Percentiles rank a stretch among this genome's conserved stretches.
These are phyloP conservation scores for Trypanosoma melophagium DNA, from an alignment of 208 protist genomes.

Conservation along the genomic window DNA sequence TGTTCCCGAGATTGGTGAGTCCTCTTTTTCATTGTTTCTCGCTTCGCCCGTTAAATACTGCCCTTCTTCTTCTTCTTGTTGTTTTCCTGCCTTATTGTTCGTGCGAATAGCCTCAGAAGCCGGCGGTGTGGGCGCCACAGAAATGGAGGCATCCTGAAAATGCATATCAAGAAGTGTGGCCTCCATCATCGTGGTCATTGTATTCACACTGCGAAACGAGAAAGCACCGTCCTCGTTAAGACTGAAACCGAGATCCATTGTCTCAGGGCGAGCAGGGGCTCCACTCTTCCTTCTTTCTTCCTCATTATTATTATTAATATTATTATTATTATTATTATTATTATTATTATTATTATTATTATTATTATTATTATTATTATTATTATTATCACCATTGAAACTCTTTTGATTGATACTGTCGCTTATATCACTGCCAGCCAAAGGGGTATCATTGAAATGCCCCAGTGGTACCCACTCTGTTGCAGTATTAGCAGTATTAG, in stretches of 20 bases:
- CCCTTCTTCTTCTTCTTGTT: background rate
- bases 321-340: too few relatives aligned
- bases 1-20: too few relatives aligned
- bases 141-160: background rate
- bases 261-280: background rate
- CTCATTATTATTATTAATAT: too few relatives aligned
- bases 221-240: background rate
- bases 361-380: background rate
- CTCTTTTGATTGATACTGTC: background rate
- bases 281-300: too few relatives aligned
- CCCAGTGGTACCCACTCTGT: background rate
- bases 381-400: background rate
- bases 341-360: too few relatives aligned
- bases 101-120: background rate
- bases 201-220: background rate
- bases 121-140: background rate
- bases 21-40: too few relatives aligned
- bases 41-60: too few relatives aligned
- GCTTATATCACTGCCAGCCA: too few relatives aligned
- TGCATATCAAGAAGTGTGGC: constrained; percentile 2
- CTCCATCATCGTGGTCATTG: constrained; percentile 14
- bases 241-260: background rate
- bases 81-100: background rate
- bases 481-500: background rate
- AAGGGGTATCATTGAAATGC: too few relatives aligned